A percentile compares a stretch with the other conserved stretches of the same genome.
These are phyloP conservation scores for Lachancea meyersii DNA, from an alignment of 805 yeast species.

Conservation along the genomic window DNA sequence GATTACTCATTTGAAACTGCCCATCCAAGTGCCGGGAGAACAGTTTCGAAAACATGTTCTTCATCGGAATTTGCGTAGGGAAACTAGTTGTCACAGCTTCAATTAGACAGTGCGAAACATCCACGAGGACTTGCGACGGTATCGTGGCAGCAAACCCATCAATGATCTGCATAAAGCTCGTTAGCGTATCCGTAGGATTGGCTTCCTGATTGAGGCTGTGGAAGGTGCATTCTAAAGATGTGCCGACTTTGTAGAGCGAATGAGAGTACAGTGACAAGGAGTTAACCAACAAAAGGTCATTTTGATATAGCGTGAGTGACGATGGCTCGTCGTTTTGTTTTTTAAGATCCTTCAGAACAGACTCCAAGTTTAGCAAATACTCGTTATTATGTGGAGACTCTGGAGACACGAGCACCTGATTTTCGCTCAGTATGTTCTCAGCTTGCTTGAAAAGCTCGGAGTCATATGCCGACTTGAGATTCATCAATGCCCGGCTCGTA, in stretches of 20 bases:
- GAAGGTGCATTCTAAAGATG: constrained; percentile 27
- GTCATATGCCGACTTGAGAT: constrained; percentile 46
- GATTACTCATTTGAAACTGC: constrained; percentile 36
- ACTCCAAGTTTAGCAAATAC: constrained; percentile 64
- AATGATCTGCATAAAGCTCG: constrained; percentile 31
- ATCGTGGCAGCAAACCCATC: constrained; percentile 38
- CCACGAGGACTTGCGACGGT: constrained; percentile 32
- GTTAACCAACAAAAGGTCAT: constrained; percentile 27
- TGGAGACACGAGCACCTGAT: constrained; percentile 18
- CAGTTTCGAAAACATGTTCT: constrained; percentile 29
- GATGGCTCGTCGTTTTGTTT: constrained; percentile 57
- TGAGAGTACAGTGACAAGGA: constrained; percentile 31
- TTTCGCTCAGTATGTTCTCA: constrained; percentile 27
- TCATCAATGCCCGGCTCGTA: constrained; percentile 41
- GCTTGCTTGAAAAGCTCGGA: constrained; percentile 45
- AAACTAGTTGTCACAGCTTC: constrained; percentile 34
- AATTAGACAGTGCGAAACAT: constrained; percentile 34
- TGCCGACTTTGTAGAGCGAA: constrained; percentile 24
- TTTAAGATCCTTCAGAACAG: constrained; percentile 65
- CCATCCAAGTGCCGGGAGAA: constrained; percentile 39
- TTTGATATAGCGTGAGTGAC: constrained; percentile 38
- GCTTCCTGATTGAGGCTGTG: constrained; percentile 18
- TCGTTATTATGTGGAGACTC: constrained; percentile 34
- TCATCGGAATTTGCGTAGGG: constrained; percentile 32
- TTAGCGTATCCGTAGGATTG: constrained; percentile 22